Percentiles rank a stretch among this genome's conserved stretches.
phyloP scores from a whole-genome alignment of 2,329 filamentous ascomycete species.

The Thelonectria discophora region DNA sequence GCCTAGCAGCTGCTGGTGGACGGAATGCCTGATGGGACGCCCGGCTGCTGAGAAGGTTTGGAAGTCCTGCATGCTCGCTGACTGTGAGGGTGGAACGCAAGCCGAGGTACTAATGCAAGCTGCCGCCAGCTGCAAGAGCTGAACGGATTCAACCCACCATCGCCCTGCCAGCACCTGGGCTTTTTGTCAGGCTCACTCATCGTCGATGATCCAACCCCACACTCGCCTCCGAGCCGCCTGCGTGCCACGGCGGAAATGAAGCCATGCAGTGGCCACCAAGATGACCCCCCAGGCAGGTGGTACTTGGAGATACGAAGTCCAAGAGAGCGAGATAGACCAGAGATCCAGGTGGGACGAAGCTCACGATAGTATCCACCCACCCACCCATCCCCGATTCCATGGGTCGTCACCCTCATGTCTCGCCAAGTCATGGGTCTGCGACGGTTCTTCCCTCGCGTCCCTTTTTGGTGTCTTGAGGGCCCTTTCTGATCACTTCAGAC shows the following conservation, averaged over 20 bases:
- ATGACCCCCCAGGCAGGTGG: not conserved
- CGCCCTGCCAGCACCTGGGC: not conserved
- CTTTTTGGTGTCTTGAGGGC: conserved; percentile 1
- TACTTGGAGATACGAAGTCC: not conserved
- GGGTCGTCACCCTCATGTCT: conserved; percentile 5
- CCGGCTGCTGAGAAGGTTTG: not conserved
- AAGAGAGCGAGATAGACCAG: not conserved
- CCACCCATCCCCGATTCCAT: conserved; percentile 12
- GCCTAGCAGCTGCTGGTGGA: not conserved
- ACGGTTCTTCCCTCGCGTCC: conserved; percentile 15
- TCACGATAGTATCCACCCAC: conserved; percentile 3
- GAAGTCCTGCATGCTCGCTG: not conserved
- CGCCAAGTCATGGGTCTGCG: conserved; percentile 19
- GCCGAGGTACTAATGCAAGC: not conserved
- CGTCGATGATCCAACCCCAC: not conserved
- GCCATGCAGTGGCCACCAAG: not conserved
- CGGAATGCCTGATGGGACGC: not conserved
- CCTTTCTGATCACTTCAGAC: not conserved
- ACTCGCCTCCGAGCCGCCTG: not conserved
- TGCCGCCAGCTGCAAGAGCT: not conserved
- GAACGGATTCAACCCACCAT: not conserved
- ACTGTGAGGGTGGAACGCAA: not conserved
- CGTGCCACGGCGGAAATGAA: conserved; percentile 1
- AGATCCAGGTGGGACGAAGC: conserved; percentile 8
- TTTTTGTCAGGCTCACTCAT: conserved; percentile 1